Evolutionary conservation across 2,329 filamentous ascomycete genomes (phyloP), one percentile per base, ranked within the genome.

Genomic region (Trichoderma sp.): DNA sequence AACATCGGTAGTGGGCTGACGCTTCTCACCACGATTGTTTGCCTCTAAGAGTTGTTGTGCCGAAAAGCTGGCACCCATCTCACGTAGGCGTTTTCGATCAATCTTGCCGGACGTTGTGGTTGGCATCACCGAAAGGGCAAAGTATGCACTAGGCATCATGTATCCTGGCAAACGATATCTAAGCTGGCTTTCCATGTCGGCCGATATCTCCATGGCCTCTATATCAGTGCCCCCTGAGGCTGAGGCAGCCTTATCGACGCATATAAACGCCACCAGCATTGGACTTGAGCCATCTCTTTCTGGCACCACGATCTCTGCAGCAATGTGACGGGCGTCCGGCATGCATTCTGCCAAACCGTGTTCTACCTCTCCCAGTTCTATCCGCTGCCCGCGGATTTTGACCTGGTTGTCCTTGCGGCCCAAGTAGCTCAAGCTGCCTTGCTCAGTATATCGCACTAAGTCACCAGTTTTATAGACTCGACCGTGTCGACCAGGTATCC

Each of bases 381-480:
- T 20, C 4, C 75, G 75, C 32, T 84, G 87, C 30, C 88, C 88
- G 39, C 83, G 81, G 17, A 89, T 78, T 76, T 89, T 89, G 32
- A 88, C 82, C 76, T 79, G 77, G 6, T 67, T 71, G 74, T 88
- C 87, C 73, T 85, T 85, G 43, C 87, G 81, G 62, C 76, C 76
- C 8, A 76, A 39, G 62, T 76, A 79, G 75, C 68, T 58, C 74
- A 83, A 17, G 70, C 76, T 65, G 72, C 78, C 73, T 76, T 79
- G 68, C 36, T 76, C 70, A 74, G 77, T 68, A 36, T 74, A 75
- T 71, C 75, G 64, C 55, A 78, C 75, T 63, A 79, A 59, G 64
- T 80, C 77, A n/a, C 84, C 84, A 3, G 84, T 84, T 59, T 71
- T 74, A 43, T 76, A 76, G 6, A 86, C 73, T 6, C 71, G 70